Conservation (phyloP, 2,329 filamentous ascomycete genomes). For the Cordyceps javanica region DNA sequence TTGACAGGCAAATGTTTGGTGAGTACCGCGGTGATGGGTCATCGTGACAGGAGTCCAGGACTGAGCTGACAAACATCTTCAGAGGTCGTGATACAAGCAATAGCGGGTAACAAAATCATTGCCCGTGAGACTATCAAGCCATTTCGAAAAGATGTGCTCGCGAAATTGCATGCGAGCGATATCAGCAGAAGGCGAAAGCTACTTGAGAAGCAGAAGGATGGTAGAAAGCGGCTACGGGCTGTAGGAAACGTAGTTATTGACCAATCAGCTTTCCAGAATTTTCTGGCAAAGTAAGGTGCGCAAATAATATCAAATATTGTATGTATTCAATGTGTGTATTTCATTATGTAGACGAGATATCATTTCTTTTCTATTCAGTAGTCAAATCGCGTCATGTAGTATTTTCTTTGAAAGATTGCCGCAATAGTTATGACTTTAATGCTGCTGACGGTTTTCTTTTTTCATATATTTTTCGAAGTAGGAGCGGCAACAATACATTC, state of each 20-base stretch:
- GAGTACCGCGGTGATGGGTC: constrained; percentile 16
- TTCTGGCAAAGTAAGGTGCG: constrained; percentile 65
- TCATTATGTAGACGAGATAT: too few species aligned
- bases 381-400: too few species aligned
- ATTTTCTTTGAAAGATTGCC: too few species aligned
- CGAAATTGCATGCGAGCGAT: constrained; percentile 89
- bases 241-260: constrained; percentile 95
- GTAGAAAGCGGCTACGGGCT: constrained; percentile 76
- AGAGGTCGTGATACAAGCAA: constrained; percentile 91
- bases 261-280: constrained; percentile 90
- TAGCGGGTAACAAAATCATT: constrained; percentile 73
- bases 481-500: too few species aligned
- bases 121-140: constrained; percentile 94
- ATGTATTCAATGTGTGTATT: neutral
- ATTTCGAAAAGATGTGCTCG: constrained; percentile 89
- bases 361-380: too few species aligned
- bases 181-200: constrained; percentile 76
- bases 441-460: too few species aligned
- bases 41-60: neutral
- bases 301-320: too few species aligned
- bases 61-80: neutral
- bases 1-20: constrained; percentile 89
- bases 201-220: constrained; percentile 94
- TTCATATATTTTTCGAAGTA: too few species aligned
- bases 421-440: too few species aligned